These are phyloP conservation scores for Citrus unshiu DNA, from an alignment of 345 rosid species.

Conservation along the genomic window DNA sequence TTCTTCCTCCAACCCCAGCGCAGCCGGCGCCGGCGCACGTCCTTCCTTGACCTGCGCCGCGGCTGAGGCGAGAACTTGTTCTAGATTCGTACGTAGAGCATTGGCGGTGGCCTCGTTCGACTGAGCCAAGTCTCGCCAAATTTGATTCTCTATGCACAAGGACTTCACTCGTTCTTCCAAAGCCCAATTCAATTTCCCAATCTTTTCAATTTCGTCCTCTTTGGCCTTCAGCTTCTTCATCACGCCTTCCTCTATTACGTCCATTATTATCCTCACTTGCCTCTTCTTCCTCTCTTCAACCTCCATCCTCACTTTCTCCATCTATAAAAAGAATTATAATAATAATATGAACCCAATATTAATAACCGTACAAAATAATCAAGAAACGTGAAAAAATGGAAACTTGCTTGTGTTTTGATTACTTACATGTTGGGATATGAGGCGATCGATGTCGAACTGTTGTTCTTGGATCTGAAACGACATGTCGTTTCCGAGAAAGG, in stretches of 20 bases:
- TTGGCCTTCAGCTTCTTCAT: constrained; percentile 49
- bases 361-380: background rate
- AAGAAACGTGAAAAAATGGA: background rate
- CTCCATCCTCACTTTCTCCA: constrained; percentile 71
- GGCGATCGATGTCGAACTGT: constrained; percentile 55
- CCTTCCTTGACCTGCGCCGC: constrained; percentile 33
- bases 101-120: constrained; percentile 73
- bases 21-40: constrained; percentile 10
- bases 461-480: constrained; percentile 68
- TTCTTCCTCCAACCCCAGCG: constrained; percentile 29
- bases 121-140: constrained; percentile 84
- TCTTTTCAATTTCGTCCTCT: constrained; percentile 68
- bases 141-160: constrained; percentile 65
- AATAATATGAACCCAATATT: background rate
- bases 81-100: constrained; percentile 60
- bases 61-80: constrained; percentile 41
- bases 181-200: constrained; percentile 61
- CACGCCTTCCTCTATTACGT: constrained; percentile 50
- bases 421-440: constrained; percentile 69
- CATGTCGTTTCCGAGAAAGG: constrained; percentile 65
- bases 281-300: constrained; percentile 58
- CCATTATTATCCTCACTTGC: constrained; percentile 52
- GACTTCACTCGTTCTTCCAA: constrained; percentile 66
- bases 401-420: too few relatives aligned
- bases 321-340: constrained; percentile 21